Evolutionary conservation across 2,329 filamentous ascomycete species (phyloP).

Genomic region (Metarhizium brunneum): DNA sequence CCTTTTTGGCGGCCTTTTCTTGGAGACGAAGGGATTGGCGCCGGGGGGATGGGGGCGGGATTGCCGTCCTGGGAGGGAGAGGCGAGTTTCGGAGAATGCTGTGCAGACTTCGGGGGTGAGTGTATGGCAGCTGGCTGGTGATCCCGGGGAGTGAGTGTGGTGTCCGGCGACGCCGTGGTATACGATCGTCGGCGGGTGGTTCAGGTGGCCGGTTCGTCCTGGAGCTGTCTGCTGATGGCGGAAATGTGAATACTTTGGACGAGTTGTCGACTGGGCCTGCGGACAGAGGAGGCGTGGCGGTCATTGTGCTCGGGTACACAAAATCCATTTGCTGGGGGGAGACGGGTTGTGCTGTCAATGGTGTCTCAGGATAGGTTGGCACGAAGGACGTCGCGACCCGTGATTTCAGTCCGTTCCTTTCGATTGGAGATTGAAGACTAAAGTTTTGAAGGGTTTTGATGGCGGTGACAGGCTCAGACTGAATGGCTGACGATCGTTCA

Average conservation of each 20-base stretch:
- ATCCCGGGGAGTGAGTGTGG: background rate
- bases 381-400: slow-evolving; percentile 34
- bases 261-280: slow-evolving; percentile 38
- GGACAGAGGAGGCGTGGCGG: slow-evolving; percentile 49
- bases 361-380: slow-evolving; percentile 42
- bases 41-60: slow-evolving; percentile 42
- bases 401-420: slow-evolving; percentile 21
- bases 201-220: background rate
- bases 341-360: slow-evolving; percentile 38
- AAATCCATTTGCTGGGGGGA: slow-evolving; percentile 39
- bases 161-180: slow-evolving; percentile 7
- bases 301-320: slow-evolving; percentile 46
- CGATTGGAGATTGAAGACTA: slow-evolving; percentile 19
- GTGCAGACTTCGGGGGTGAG: slow-evolving; percentile 47
- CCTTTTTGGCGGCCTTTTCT: slow-evolving; percentile 44
- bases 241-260: slow-evolving; percentile 37
- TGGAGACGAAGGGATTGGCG: slow-evolving; percentile 45
- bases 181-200: slow-evolving; percentile 10
- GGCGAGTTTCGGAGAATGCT: slow-evolving; percentile 61
- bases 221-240: slow-evolving; percentile 19
- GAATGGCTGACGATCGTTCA: slow-evolving; percentile 44
- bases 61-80: slow-evolving; percentile 41
- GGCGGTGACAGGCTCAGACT: slow-evolving; percentile 37
- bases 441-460: slow-evolving; percentile 33
- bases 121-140: slow-evolving; percentile 35